Evolutionary conservation across 495 filamentous ascomycete genomes (phyloP).

Genomic region (Penicillium bialowiezense): DNA sequence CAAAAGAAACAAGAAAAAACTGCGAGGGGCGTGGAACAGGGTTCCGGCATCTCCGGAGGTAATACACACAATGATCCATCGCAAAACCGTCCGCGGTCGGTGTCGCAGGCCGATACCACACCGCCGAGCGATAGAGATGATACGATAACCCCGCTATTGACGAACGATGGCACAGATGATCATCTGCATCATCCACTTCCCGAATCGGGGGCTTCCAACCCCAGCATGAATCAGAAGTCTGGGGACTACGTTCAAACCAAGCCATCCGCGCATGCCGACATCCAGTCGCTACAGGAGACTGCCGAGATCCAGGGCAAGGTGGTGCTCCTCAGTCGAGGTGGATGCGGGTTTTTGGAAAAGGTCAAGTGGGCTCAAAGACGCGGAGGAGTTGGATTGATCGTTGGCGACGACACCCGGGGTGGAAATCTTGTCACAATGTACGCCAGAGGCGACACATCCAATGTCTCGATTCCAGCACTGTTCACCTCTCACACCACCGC

Average conservation of each 20-base stretch:
- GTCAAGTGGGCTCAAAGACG: constrained; percentile 93
- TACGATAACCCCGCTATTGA: constrained; percentile 21
- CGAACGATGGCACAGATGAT: constrained; percentile 88
- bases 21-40: constrained; percentile 26
- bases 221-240: constrained; percentile 31
- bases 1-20: constrained; percentile 30
- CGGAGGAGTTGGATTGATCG: constrained; percentile 84
- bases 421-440: constrained; percentile 94
- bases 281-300: constrained; percentile 89
- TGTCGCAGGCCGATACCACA: constrained; percentile 26
- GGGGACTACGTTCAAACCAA: constrained; percentile 43
- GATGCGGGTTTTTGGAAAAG: constrained; percentile 96
- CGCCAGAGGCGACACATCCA: constrained; percentile 88
- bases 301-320: constrained; percentile 94
- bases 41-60: constrained; percentile 26
- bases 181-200: constrained; percentile 71
- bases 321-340: constrained; percentile 84
- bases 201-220: constrained; percentile 38
- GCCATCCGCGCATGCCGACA: constrained; percentile 73
- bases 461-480: constrained; percentile 87
- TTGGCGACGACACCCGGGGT: constrained; percentile 87
- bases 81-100: constrained; percentile 22
- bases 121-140: constrained; percentile 19
- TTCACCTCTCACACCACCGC: constrained; percentile 96
- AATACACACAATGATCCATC: constrained; percentile 21